Percentiles rank a stretch among this genome's conserved stretches.
Evolutionary conservation across 768 basidiomycete genomes (phyloP).

Genomic region (Tricholoma terreum): DNA sequence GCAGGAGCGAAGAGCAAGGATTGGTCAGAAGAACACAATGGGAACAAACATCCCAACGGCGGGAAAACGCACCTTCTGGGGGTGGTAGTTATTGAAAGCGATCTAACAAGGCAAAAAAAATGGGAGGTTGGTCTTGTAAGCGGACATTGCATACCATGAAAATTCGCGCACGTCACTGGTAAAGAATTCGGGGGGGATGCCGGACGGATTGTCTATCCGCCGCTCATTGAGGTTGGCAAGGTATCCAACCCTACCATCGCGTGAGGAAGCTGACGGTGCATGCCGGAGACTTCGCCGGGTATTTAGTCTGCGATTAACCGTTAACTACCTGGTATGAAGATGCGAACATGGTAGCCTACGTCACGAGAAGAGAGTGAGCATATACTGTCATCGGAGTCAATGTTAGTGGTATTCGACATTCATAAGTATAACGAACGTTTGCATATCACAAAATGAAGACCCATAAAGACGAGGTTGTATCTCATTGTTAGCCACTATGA

Average conservation of each 20-base stretch:
- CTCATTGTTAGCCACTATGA: slow-evolving; percentile 5
- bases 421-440: slow-evolving; percentile 1
- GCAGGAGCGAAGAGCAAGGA: neutral
- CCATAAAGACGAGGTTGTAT: slow-evolving; percentile 8
- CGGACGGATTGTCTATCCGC: neutral
- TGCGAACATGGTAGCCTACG: neutral
- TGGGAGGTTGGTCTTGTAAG: neutral
- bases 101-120: neutral
- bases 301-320: neutral
- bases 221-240: neutral
- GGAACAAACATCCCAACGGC: too few species aligned
- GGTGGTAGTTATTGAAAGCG: neutral
- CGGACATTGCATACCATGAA: neutral
- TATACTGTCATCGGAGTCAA: neutral
- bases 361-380: slow-evolving; percentile 8
- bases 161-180: neutral
- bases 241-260: neutral
- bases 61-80: neutral
- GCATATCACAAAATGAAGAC: slow-evolving; percentile 9
- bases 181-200: neutral
- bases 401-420: neutral
- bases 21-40: neutral
- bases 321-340: neutral
- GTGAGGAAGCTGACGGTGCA: neutral
- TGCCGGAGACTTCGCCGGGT: slow-evolving; percentile 1